A percentile compares a stretch with the other conserved stretches of the same genome.
phyloP scores from a whole-genome alignment of 192 early-diverging fungal genomes.

The Lobosporangium transversale region DNA sequence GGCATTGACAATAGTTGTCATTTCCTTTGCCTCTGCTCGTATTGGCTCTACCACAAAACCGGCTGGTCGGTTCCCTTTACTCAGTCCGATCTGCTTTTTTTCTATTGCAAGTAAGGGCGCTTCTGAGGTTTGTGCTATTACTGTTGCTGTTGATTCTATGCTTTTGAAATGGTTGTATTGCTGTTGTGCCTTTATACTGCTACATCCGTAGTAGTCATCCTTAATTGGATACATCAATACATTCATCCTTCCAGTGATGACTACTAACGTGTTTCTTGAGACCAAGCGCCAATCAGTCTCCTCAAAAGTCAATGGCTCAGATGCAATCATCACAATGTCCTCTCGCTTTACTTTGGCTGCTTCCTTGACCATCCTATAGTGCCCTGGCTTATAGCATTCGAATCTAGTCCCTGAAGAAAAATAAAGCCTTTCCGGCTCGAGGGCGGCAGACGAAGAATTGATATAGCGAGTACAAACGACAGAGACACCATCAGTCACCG shows the following conservation, averaged over 20 bases:
- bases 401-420: constrained; percentile 81
- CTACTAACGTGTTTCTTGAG: constrained; percentile 76
- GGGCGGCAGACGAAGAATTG: constrained; percentile 63
- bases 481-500: constrained; percentile 77
- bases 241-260: constrained; percentile 78
- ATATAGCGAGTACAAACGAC: constrained; percentile 84
- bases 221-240: constrained; percentile 76
- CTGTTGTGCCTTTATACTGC: neutral
- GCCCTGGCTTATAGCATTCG: constrained; percentile 62
- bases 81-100: neutral
- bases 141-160: neutral
- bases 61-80: neutral
- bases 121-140: no score
- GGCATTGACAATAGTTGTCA: no score
- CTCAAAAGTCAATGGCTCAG: constrained; percentile 84
- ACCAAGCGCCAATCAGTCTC: constrained; percentile 81
- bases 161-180: neutral
- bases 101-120: no score
- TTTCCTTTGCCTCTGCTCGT: neutral
- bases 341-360: constrained; percentile 71
- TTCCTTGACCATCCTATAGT: constrained; percentile 75
- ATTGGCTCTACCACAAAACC: neutral
- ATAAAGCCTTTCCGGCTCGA: constrained; percentile 76
- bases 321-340: constrained; percentile 82
- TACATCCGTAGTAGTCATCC: constrained; percentile 65